Evolutionary conservation across 257 asterid genomes (phyloP), one percentile per base, ranked within the genome.

Genomic region (Solanum lycopersicoides): DNA sequence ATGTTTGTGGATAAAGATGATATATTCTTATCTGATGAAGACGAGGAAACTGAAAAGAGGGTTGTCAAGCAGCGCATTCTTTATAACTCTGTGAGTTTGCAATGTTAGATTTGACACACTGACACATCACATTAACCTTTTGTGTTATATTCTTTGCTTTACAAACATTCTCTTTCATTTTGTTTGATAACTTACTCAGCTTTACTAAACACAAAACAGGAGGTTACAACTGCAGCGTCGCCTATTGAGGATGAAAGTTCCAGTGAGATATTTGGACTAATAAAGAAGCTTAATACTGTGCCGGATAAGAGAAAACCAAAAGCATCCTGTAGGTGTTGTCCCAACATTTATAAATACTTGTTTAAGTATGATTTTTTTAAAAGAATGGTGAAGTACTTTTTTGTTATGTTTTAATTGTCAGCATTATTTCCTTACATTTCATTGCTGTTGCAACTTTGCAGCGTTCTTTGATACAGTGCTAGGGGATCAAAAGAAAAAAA

Each of bases 231-330:
- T 65, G n/a, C 91, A 80, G 91, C 84, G 45, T 90, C 96, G 86
- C 96, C 97, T 76, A 93, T 90, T 73, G 98, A 92, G 86, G 98
- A 97, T 90, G 99, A 93, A 86, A 93, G 87, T 84, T 95, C 98
- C 89, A 92, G 92, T 87, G 97, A 95, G 94, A 93, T 97, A 83
- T 95, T 95, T 92, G 97, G 97, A 63, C 98, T 95, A 60, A 94
- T 97, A 83, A 97, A 94, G 95, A 97, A 95, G 87, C 93, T 95
- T 76, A 94, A 97, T 91, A 92, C 93, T 76, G 94, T 87, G 86
- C 90, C 98, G 10, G 92, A 83, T 76, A 95, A 92, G 92, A 95
- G 89, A 92, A 95, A 91, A 88, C 93, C 96, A 72, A 95, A 95
- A 92, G 85, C 94, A 88, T 87, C 93, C 69, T 94, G 99, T 97